Conservation (phyloP, 2,329 filamentous ascomycete genomes). For the Pseudocercospora crystallina region DNA sequence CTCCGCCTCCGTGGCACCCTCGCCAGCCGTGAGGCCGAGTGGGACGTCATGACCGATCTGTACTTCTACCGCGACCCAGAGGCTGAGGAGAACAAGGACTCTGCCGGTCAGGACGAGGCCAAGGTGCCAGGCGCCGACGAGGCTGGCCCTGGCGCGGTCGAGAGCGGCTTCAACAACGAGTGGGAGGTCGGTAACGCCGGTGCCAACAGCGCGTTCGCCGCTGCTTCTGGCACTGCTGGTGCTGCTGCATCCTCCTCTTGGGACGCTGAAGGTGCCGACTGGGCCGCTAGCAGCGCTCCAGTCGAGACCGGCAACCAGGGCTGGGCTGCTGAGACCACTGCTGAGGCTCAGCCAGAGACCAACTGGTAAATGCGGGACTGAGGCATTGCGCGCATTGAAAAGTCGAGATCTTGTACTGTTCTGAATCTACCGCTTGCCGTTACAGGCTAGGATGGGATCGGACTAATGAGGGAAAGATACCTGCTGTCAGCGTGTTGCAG, state of each 20-base stretch:
- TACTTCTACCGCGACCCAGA: slow-evolving; percentile 99
- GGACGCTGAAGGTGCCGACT: slow-evolving; percentile 65
- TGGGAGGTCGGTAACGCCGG: slow-evolving; percentile 77
- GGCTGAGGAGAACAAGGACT: slow-evolving; percentile 97
- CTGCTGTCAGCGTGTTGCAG: slow-evolving; percentile 49
- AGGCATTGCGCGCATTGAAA: slow-evolving; percentile 13
- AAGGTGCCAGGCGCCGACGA: slow-evolving; percentile 85
- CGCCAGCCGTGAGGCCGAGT: slow-evolving; percentile 90
- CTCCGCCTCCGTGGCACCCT: slow-evolving; percentile 97
- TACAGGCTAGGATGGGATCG: slow-evolving; percentile 43
- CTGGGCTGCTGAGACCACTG: slow-evolving; percentile 47
- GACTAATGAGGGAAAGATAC: slow-evolving; percentile 99
- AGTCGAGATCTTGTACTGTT: slow-evolving; percentile 12
- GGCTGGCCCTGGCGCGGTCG: slow-evolving; percentile 74
- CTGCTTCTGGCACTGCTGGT: slow-evolving; percentile 56
- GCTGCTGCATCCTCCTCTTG: slow-evolving; percentile 62
- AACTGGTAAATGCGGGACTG: slow-evolving; percentile 46
- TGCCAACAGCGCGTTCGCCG: slow-evolving; percentile 57
- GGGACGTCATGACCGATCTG: slow-evolving; percentile 99
- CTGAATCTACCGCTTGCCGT: slow-evolving; percentile 22
- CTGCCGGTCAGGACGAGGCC: slow-evolving; percentile 73
- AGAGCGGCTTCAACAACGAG: slow-evolving; percentile 76
- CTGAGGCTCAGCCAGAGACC: slow-evolving; percentile 32
- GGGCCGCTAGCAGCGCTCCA: slow-evolving; percentile 60
- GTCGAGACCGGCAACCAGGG: slow-evolving; percentile 52